Evolutionary conservation across 768 basidiomycete genomes (phyloP).

Genomic region (Leccinum variicolor): DNA sequence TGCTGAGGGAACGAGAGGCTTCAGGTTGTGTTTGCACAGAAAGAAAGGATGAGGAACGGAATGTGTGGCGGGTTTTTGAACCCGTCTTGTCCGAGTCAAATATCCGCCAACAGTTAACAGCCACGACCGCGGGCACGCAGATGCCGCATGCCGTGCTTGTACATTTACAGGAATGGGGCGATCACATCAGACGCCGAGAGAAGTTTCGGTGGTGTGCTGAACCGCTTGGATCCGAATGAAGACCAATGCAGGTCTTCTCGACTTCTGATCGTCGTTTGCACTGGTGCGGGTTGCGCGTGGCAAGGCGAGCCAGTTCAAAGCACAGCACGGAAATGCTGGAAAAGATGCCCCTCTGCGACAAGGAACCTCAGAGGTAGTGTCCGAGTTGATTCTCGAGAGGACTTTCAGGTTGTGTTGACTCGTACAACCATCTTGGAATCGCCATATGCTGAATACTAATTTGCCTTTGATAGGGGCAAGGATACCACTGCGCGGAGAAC

Average conservation of each 20-base stretch:
- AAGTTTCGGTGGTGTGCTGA: slow-evolving; percentile 10
- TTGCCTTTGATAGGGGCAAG: background rate
- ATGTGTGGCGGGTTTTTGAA: slow-evolving; percentile 10
- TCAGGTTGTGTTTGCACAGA: background rate
- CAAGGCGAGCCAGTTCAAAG: background rate
- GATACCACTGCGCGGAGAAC: background rate
- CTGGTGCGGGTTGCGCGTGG: background rate
- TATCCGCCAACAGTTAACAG: slow-evolving; percentile 9
- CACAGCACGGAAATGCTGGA: slow-evolving; percentile 6
- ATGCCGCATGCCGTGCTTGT: slow-evolving; percentile 12
- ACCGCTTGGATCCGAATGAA: slow-evolving; percentile 6
- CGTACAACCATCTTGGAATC: background rate
- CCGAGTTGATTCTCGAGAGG: background rate
- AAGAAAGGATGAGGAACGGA: background rate
- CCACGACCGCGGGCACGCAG: slow-evolving; percentile 18
- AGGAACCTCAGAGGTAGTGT: background rate
- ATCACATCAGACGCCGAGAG: slow-evolving; percentile 10
- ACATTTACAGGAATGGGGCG: background rate
- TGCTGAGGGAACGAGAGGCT: background rate
- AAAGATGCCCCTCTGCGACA: background rate
- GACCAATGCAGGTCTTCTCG: slow-evolving; percentile 10
- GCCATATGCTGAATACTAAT: too few species aligned
- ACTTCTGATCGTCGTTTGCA: slow-evolving; percentile 17
- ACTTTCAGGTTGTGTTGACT: background rate
- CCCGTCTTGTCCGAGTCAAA: background rate